Evolutionary conservation across 768 basidiomycete species (phyloP), one percentile per base, ranked within the genome.

Genomic region (Tricholoma flavovirens): DNA sequence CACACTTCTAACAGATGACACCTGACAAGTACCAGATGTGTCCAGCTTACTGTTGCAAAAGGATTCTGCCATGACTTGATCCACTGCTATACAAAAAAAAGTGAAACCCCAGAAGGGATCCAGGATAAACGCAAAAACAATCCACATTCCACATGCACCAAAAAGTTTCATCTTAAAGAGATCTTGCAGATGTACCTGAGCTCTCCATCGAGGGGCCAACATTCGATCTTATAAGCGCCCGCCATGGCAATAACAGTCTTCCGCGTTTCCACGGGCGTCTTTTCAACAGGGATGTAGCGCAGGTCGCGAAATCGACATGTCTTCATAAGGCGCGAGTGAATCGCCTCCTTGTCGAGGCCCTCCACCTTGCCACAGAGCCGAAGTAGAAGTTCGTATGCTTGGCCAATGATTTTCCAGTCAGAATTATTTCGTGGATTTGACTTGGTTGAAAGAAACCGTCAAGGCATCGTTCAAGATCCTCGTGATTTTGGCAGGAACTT

Each of bases 1-100:
- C 61, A 2, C 56, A 69, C 69, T 49, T 70, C 64, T 38, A 72
- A 72, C 3, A 67, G 71, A 62, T 72, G 71, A 30, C 67, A 69
- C 35, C 64, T 61, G 10, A 58, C 64, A 30, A 72, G 49, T 1
- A 66, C 56, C 12, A 69, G 54, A 61, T 70, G 70, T 12, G 67
- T 55, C 69, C 69, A 72, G 53, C 67, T 68, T 22, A 68, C 66
- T 2, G 66, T 67, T 3, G 67, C 64, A 51, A 71, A 72, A 26
- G 69, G 68, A 42, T 70, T 69, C 30, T 61, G 50, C 64, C 64
- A 67, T 12, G 55, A 55, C 53, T 57, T 63, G 43, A 64, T 65
- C 60, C 62, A 64, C 60, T 66, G 67, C 67, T 67, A 45, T 5
- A 56, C n/a, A n/a, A n/a, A n/a, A 24, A 52, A 36, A 43, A 40